Evolutionary conservation across 805 yeast genomes (phyloP), one percentile per base, ranked within the genome.

Genomic region (Spathaspora hagerdaliae): DNA sequence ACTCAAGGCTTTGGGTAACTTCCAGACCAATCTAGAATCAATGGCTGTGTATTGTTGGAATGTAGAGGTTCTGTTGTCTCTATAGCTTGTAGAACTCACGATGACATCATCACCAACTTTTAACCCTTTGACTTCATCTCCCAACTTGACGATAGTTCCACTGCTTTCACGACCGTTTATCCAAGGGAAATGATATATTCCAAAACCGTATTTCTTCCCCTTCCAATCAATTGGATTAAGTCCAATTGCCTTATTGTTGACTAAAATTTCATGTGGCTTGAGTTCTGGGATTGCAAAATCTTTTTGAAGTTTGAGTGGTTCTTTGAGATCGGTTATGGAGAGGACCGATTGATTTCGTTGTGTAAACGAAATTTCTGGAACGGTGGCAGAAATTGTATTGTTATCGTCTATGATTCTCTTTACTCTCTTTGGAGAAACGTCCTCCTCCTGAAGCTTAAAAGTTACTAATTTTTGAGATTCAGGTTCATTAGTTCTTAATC

Each of bases 141-240:
- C 77, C 7, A 54, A 44, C 32, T 64, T 57, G 7, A 62, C 64
- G 3, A 74, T 65, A 7, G 60, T 44, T 0, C 79, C 79, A 24
- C 74, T 64, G 38, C 71, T 61, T 51, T 74, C 79, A 33, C 79
- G 58, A 12, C 79, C 79, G 53, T 73, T 74, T 40, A 74, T 60
- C 79, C 79, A 74, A 8, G 79, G 79, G 46, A 74, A 73, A 11
- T 71, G 65, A 49, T 74, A 69, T 7, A 74, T 65, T 19, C 76
- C 77, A 57, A 75, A 75, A 36, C 63, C 60, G 50, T 67, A 74
- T 44, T 68, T 71, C 42, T 71, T 69, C 7, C 74, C 72, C 52
- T 74, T 74, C 79, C 79, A 74, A 51, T 74, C 79, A 31, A 74
- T 63, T 8, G 77, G 79, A 49, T 74, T 74, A 36, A 74, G 51